A percentile compares a stretch with the other conserved stretches of the same genome.
Evolutionary conservation across 2,329 filamentous ascomycete species (phyloP).

Genomic region (Rhynchosporium secalis): DNA sequence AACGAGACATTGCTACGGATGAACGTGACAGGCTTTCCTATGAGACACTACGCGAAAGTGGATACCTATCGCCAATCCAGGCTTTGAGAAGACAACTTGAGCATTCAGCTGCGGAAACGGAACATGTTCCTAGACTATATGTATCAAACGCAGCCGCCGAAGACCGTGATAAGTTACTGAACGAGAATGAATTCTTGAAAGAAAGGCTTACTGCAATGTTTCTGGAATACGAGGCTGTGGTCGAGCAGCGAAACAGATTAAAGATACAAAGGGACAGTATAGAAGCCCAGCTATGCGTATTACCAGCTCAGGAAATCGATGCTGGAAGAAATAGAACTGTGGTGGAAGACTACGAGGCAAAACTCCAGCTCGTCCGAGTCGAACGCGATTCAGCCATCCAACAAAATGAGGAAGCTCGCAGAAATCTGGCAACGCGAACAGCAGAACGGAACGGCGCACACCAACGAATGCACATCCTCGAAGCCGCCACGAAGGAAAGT

Average conservation of each 20-base stretch:
- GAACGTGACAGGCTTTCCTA: not conserved
- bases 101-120: not conserved
- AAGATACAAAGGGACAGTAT: not conserved
- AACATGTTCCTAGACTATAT: not conserved
- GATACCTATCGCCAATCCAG: not conserved
- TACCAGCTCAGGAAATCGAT: not conserved
- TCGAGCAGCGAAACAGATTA: not conserved
- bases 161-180: not conserved
- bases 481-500: slow-evolving; percentile 8
- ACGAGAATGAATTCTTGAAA: not conserved
- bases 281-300: not conserved
- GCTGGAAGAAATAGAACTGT: not conserved
- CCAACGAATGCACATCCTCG: slow-evolving; percentile 14
- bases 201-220: not conserved
- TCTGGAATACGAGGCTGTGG: not conserved
- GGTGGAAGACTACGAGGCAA: not conserved
- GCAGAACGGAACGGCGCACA: slow-evolving; percentile 19
- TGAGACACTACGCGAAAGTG: not conserved
- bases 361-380: slow-evolving; percentile 1
- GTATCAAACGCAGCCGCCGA: not conserved
- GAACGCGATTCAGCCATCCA: slow-evolving; percentile 11
- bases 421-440: slow-evolving; percentile 12
- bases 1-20: not conserved
- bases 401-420: slow-evolving; percentile 10
- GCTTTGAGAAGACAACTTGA: not conserved